Percentiles rank a stretch among this genome's conserved stretches.
Evolutionary conservation across 1,139 yeast species (phyloP).

Genomic region (Yamadazyma pseudoaaseri): DNA sequence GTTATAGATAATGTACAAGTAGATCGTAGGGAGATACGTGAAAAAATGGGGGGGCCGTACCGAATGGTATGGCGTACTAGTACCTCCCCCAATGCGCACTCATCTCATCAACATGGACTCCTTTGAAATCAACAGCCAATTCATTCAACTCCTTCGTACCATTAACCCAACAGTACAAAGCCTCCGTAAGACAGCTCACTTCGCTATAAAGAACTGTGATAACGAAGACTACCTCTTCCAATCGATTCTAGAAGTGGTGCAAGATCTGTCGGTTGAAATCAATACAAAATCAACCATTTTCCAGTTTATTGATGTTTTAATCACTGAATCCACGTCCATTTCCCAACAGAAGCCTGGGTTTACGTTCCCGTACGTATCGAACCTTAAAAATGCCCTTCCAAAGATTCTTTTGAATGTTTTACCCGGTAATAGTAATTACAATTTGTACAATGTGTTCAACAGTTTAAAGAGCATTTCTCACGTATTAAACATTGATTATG

Average conservation of each 20-base stretch:
- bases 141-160: conserved; percentile 56
- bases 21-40: too few relatives aligned
- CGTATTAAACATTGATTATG: conserved; percentile 30
- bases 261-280: conserved; percentile 45
- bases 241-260: conserved; percentile 66
- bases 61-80: too few relatives aligned
- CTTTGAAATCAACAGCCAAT: conserved; percentile 72
- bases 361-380: conserved; percentile 45
- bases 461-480: conserved; percentile 40
- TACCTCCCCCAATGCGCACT: too few relatives aligned
- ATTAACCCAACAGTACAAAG: conserved; percentile 64
- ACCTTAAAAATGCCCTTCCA: conserved; percentile 41
- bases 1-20: too few relatives aligned
- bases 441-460: conserved; percentile 45
- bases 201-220: conserved; percentile 58
- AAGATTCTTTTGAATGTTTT: conserved; percentile 51
- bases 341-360: conserved; percentile 34
- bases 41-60: too few relatives aligned
- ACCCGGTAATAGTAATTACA: conserved; percentile 47
- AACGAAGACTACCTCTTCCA: conserved; percentile 73
- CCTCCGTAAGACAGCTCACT: conserved; percentile 55
- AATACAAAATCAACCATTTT: conserved; percentile 66
- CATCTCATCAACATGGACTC: conserved; percentile 55
- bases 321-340: conserved; percentile 34
- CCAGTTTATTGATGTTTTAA: conserved; percentile 64